phyloP scores from a whole-genome alignment of 768 basidiomycete species.

The Lactarius sp. region DNA sequence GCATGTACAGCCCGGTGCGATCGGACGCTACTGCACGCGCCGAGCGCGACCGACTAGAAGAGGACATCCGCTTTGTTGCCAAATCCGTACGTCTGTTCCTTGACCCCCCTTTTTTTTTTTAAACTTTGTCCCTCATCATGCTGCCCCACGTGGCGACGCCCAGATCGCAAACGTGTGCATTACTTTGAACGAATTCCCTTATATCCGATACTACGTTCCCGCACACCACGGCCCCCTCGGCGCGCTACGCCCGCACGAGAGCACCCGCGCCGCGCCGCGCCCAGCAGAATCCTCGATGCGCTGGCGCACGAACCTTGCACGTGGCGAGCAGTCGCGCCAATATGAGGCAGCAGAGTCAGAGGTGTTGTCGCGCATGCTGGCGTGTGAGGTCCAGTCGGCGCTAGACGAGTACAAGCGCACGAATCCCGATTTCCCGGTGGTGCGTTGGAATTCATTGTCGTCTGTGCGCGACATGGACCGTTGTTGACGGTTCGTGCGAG shows the following conservation, averaged over 20 bases:
- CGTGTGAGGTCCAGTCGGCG: slow-evolving; percentile 75
- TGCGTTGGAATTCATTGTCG: not conserved
- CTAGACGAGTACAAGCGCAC: slow-evolving; percentile 83
- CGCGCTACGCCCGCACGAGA: slow-evolving; percentile 63
- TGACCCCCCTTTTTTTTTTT: not conserved
- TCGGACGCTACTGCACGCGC: slow-evolving; percentile 59
- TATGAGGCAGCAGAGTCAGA: slow-evolving; percentile 70
- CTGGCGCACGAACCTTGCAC: slow-evolving; percentile 79
- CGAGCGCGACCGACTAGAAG: slow-evolving; percentile 74
- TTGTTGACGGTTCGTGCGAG: slow-evolving; percentile 33
- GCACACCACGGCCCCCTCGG: slow-evolving; percentile 79
- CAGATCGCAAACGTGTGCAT: slow-evolving; percentile 89
- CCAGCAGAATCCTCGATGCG: slow-evolving; percentile 58
- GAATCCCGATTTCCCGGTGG: slow-evolving; percentile 84
- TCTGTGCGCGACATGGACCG: slow-evolving; percentile 35
- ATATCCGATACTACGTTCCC: slow-evolving; percentile 89
- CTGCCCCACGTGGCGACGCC: slow-evolving; percentile 1
- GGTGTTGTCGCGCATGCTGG: slow-evolving; percentile 74
- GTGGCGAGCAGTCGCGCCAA: slow-evolving; percentile 63
- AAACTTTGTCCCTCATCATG: not conserved
- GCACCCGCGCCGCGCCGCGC: slow-evolving; percentile 57
- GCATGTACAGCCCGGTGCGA: slow-evolving; percentile 81
- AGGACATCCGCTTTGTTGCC: slow-evolving; percentile 74
- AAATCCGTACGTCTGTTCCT: slow-evolving; percentile 50
- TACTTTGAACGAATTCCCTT: slow-evolving; percentile 86